Conservation (phyloP, 495 filamentous ascomycete genomes). For the Bathelium albidoporum region DNA sequence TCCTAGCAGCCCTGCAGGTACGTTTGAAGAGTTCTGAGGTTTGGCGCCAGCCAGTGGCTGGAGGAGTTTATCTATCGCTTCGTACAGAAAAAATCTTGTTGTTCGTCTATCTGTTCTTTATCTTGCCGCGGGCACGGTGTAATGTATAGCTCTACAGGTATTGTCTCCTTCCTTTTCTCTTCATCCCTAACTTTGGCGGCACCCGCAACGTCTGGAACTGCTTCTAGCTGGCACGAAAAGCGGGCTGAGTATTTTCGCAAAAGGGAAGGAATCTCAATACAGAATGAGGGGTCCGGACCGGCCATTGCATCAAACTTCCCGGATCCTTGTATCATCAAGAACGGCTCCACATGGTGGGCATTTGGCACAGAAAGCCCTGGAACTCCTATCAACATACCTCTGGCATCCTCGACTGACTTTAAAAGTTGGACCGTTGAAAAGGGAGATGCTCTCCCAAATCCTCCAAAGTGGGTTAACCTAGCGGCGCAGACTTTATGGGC, state of each 20-base stretch:
- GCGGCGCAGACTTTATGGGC: constrained; percentile 14
- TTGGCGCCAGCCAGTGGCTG: background rate
- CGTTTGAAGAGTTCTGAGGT: background rate
- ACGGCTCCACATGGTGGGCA: constrained; percentile 17
- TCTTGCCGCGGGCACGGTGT: background rate
- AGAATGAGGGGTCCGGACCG: background rate
- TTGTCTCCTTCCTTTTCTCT: background rate
- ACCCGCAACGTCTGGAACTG: background rate
- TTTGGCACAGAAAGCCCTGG: constrained; percentile 17
- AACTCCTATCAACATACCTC: constrained; percentile 12
- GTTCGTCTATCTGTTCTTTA: background rate
- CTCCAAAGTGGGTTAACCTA: constrained; percentile 15
- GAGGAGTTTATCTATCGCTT: background rate
- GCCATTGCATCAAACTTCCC: background rate
- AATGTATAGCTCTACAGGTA: background rate
- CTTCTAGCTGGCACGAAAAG: background rate
- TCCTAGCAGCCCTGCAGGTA: no score
- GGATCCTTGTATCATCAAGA: constrained; percentile 18
- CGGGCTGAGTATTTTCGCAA: background rate
- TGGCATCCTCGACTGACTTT: constrained; percentile 17
- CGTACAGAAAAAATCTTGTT: background rate
- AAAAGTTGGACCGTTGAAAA: constrained; percentile 12
- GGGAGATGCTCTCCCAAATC: constrained; percentile 16
- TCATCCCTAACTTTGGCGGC: background rate
- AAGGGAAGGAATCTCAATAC: background rate